Percentiles rank a stretch among this genome's conserved stretches.
Evolutionary conservation across 371 early-diverging fungal species (phyloP).

Genomic region (Mortierella sp.): DNA sequence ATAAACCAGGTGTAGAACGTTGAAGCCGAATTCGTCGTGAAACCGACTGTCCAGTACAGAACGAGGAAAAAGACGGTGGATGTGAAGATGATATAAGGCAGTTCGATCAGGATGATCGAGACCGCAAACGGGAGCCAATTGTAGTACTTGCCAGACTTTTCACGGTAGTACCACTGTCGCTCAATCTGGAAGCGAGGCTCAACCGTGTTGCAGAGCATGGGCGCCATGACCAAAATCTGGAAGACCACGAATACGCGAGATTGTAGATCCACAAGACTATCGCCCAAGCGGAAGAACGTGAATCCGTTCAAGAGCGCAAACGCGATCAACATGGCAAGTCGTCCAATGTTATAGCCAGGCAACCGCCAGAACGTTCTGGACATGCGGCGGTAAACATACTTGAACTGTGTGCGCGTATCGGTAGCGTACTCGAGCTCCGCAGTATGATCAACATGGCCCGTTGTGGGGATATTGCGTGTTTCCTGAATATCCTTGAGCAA

Average conservation of each 20-base stretch:
- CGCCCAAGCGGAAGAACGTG: slow-evolving; percentile 74
- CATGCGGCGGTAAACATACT: slow-evolving; percentile 73
- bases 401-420: slow-evolving; percentile 52
- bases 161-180: slow-evolving; percentile 76
- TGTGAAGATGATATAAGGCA: slow-evolving; percentile 69
- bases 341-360: slow-evolving; percentile 75
- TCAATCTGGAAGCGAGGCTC: slow-evolving; percentile 81
- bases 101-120: slow-evolving; percentile 66
- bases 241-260: slow-evolving; percentile 81
- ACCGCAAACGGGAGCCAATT: slow-evolving; percentile 74
- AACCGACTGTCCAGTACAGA: slow-evolving; percentile 80
- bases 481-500: slow-evolving; percentile 28
- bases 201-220: slow-evolving; percentile 75
- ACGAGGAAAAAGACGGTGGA: slow-evolving; percentile 69
- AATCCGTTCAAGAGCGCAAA: slow-evolving; percentile 78
- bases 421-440: slow-evolving; percentile 46
- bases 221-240: slow-evolving; percentile 69
- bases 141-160: slow-evolving; percentile 77
- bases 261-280: slow-evolving; percentile 69
- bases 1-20: slow-evolving; percentile 73
- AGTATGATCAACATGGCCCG: neutral
- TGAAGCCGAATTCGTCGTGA: slow-evolving; percentile 61
- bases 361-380: slow-evolving; percentile 72
- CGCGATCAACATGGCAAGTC: slow-evolving; percentile 62
- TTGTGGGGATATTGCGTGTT: slow-evolving; percentile 14